Evolutionary conservation across 352 stramenopile genomes (phyloP), one percentile per base, ranked within the genome.

Genomic region (Globisporangium apiculatum): DNA sequence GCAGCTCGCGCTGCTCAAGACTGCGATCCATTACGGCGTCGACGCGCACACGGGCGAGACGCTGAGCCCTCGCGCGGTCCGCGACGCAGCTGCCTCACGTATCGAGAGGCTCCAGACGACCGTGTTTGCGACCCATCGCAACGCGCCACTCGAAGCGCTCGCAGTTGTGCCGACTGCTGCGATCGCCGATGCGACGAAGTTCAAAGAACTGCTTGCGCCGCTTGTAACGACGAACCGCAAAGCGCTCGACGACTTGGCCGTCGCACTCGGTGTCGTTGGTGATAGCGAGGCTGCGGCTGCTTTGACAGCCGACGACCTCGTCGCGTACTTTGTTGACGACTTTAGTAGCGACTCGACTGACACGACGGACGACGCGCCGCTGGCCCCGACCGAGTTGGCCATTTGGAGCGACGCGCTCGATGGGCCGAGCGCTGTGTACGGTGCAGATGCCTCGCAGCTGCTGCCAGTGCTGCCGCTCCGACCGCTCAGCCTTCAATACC

Each of bases 401-500:
- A 77, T 98, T 62, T 98, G 86, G 87, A 82, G 83, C 65, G 64
- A 76, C 35, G 60, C 89, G 55, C 58, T 90, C 11, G 62, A 69
- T 43, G 40, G 24, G 2, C 24, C 24, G 40, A 42, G 48, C 7
- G 10, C 3, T 17, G 57, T 86, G 1, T 89, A 79, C 52, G 61
- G 58, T 4, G 71, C 88, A 24, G 65, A 71, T 15, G 55, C 77
- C 40, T 14, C 51, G 4, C 68, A 69, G 36, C 41, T 88, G 54
- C 73, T 83, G 17, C 72, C 70, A 2, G 1, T 91, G 3, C 64
- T 98, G 11, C 80, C 91, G 5, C 66, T 99, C 38, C 94, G 91
- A 12, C 99, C 98, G 71, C 75, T 98, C n/a, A 95, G 89, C 55
- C 66, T 98, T 18, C 91, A 98, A 66, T 99, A 97, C 64, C 71